Evolutionary conservation across 2,329 filamentous ascomycete species (phyloP), one percentile per base, ranked within the genome.

Genomic region (Tolypocladium album): DNA sequence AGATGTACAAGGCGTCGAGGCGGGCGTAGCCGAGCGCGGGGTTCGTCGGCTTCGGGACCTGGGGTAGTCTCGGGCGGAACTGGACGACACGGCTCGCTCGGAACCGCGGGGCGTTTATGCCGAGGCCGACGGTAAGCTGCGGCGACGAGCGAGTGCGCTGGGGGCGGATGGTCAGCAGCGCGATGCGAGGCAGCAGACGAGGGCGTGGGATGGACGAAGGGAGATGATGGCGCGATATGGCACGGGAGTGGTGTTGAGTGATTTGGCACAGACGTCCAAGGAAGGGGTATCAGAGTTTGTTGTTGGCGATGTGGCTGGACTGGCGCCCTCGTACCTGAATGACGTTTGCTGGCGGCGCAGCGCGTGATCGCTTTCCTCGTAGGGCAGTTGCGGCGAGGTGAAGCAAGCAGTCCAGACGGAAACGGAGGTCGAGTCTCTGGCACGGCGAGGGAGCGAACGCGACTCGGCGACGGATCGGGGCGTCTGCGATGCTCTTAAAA

Each of bases 21-120:
- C 22, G 39, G 31, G 58, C 58, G 58, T 12, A 27, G 43, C 12
- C 47, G 58, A 59, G 58, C 45, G 58, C 58, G 58, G 58, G 58
- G 39, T 59, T 52, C 39, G 58, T 55, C 58, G 58, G 58, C 56
- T 24, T 58, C 40, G 27, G 56, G 56, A 45, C 17, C 56, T 22
- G n/a, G 57, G 57, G 15, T 24, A 45, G 57, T 24, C n/a, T n/a
- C n/a, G n/a, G n/a, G n/a, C n/a, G n/a, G n/a, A n/a, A n/a, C n/a
- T n/a, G n/a, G n/a, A n/a, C n/a, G n/a, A n/a, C n/a, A n/a, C n/a
- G n/a, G n/a, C n/a, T n/a, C n/a, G 38, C 36, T 56, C 38, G 55
- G 55, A 17, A 42, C 3, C 13, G 57, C 31, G 57, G 45, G n/a
- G 31, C 36, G 47, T 17, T 55, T 59, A 45, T 43, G 58, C 58